Conservation (phyloP, 305 asterid species). For the Striga hermonthica region DNA sequence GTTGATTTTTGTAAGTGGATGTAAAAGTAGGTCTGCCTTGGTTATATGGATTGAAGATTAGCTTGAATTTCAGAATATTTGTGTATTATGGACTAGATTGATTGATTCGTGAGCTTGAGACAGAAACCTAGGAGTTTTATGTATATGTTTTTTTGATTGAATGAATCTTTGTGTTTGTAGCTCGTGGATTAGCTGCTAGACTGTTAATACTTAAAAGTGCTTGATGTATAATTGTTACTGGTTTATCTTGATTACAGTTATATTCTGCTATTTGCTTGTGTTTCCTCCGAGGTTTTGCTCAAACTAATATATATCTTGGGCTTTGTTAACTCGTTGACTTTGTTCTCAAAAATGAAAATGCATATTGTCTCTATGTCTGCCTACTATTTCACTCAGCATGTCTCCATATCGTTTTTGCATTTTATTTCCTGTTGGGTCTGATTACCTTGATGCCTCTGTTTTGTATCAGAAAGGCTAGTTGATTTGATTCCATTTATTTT, state of each 20-base stretch:
- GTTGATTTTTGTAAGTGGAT: background rate
- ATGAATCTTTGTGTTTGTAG: background rate
- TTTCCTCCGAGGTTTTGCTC: background rate
- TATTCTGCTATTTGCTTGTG: conserved; percentile 7
- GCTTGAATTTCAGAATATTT: conserved; percentile 12
- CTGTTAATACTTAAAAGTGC: background rate
- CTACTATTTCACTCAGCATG: background rate
- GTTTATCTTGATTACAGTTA: background rate
- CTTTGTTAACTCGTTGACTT: background rate
- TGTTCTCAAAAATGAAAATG: conserved; percentile 4
- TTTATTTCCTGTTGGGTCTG: background rate
- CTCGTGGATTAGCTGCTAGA: conserved; percentile 20
- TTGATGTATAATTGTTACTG: too few species aligned
- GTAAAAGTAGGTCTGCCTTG: background rate
- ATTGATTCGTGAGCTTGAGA: background rate
- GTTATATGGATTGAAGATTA: conserved; percentile 1
- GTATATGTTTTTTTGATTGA: background rate
- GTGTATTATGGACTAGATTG: conserved; percentile 1
- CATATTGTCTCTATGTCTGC: background rate
- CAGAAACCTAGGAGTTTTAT: background rate
- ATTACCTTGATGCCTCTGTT: conserved; percentile 12
- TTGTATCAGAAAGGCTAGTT: conserved; percentile 2
- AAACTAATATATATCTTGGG: too few species aligned
- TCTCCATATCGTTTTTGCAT: conserved; percentile 3
- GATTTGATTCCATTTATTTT: background rate